Evolutionary conservation across 257 asterid species (phyloP), one percentile per base, ranked within the genome.

Genomic region (Hygrophila difformis): DNA sequence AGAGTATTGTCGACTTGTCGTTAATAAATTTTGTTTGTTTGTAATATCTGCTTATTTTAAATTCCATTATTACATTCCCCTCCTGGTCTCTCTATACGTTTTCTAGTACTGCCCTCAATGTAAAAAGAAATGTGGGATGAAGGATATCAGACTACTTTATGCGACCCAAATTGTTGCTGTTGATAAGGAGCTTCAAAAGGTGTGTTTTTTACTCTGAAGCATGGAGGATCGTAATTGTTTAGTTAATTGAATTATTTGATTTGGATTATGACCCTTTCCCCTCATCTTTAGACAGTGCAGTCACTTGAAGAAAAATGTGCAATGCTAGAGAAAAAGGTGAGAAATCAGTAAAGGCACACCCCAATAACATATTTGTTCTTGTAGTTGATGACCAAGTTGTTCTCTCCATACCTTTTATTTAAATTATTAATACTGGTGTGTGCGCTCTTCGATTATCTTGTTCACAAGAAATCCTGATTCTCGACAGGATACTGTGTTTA

Each of bases 61-160:
- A 3, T 8, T 2, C 2, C 8, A 33, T 33, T 33, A 2, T 33
- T 6, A 9, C 29, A 33, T 33, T 33, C 12, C 12, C 12, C 12
- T 10, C 37, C 10, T 39, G 34, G 21, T 0, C 7, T 54, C 33
- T 53, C 15, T 48, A 51, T 37, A 3, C 56, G 37, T 38, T 71
- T 21, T 51, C n/a, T n/a, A n/a, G n/a, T n/a, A 89, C 96, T 89
- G 98, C 60, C 98, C 98, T 6, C 98, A 85, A 64, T 89, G 98
- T 69, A 89, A 82, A 50, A 68, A 23, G 64, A 79, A 58, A 60
- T 77, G 93, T 57, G 48, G 66, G 16, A 7, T 75, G 51, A 82
- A 76, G 77, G 80, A 75, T 60, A 70, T 89, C 40, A 72, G 98
- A 34, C 58, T 70, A 21, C 88, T 89, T 61, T 89, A 82, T 61